These are phyloP conservation scores for Torrubiellomyces zombiae DNA, from an alignment of 2,329 filamentous ascomycete genomes.

Conservation along the genomic window DNA sequence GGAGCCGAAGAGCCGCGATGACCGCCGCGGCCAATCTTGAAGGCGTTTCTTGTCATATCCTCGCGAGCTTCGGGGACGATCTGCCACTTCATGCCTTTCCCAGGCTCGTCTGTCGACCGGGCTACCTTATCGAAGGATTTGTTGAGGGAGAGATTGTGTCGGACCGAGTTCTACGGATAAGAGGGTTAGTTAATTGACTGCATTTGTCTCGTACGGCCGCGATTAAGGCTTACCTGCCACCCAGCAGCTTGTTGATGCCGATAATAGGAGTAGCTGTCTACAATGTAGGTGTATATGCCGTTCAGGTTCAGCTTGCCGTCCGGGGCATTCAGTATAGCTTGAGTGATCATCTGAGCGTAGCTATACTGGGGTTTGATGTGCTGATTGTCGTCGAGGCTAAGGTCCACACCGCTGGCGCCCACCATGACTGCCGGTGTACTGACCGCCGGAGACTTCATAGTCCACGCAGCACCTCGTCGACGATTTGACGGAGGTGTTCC, in stretches of 20 bases:
- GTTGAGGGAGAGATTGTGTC: constrained; percentile 89
- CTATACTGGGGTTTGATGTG: constrained; percentile 93
- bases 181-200: too few species aligned
- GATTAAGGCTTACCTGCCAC: constrained; percentile 61
- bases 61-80: constrained; percentile 71
- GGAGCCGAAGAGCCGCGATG: constrained; percentile 54
- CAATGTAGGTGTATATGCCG: constrained; percentile 91
- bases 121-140: constrained; percentile 91
- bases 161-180: constrained; percentile 72
- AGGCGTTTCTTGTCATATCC: constrained; percentile 67
- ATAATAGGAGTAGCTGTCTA: constrained; percentile 83
- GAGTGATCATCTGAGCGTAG: constrained; percentile 92
- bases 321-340: constrained; percentile 74
- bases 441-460: constrained; percentile 15
- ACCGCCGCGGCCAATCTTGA: constrained; percentile 42
- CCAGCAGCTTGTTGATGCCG: constrained; percentile 58
- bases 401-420: constrained; percentile 44
- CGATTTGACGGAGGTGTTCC: constrained; percentile 40
- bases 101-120: constrained; percentile 82
- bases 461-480: constrained; percentile 8
- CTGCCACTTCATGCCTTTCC: constrained; percentile 99
- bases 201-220: constrained; percentile 7
- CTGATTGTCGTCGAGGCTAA: constrained; percentile 68
- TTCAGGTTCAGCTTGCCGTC: constrained; percentile 82
- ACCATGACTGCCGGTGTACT: constrained; percentile 21